Evolutionary conservation across 2,329 filamentous ascomycete species (phyloP), one percentile per base, ranked within the genome.

Genomic region (Neonectria neomacrospora): DNA sequence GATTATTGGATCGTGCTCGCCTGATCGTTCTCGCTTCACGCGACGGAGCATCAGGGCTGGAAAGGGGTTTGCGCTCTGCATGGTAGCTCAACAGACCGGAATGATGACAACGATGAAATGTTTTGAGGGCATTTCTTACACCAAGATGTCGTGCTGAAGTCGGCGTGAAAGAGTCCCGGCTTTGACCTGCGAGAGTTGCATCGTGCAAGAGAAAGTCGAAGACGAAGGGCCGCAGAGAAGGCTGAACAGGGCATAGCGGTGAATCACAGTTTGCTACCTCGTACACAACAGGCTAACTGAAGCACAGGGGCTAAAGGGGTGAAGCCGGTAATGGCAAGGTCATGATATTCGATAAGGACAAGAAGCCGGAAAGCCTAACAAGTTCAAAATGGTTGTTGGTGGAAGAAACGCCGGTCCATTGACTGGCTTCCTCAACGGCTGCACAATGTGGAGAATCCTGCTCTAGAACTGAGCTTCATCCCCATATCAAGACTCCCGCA

Each of bases 1-100:
- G 14, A 70, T 44, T 48, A 64, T 66, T 6, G 62, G 39, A 1
- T 63, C 37, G 37, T 41, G n/a, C 18, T 41, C 62, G 8, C 34
- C 23, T 2, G 54, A 14, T 2, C 32, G 10, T 12, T 69, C 59
- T 39, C 47, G 41, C 16, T 72, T 69, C 14, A 47, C 2, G 6
- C 54, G 54, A 20, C 26, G 48, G 14, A 47, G 22, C 20, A 14
- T 26, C 32, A 20, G 10, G 11, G 37, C 16, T 16, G 30, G 14
- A 14, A 39, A 28, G 22, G 61, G 14, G 37, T 28, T 30, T 45
- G 51, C 20, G 20, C 16, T 57, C 34, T 39, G 42, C 44, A 44
- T 45, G 5, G 47, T 42, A 14, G 20, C 47, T 11, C n/a, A 50
- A n/a, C 26, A 20, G 10, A 4, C n/a, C 11, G 23, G 1, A 22